Base-by-base conservation (phyloP, 768 basidiomycete genomes). In the Russula griseocarnosa region DNA sequence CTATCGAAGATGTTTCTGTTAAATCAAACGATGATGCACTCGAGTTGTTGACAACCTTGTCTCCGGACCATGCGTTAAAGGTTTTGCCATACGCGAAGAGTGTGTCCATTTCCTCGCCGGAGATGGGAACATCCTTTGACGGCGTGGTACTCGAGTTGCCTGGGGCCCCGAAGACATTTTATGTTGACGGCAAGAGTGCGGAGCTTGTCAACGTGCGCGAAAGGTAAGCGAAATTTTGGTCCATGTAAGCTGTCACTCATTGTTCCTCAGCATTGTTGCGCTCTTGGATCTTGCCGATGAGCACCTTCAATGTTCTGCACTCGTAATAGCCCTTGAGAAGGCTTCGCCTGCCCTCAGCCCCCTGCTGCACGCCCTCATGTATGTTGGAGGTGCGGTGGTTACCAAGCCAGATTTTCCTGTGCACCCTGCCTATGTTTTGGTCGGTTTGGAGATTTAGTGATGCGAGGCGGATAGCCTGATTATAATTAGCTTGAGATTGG, bases 211-310 rank as follows among this genome's bases (percentile, higher is more conserved):
- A 84, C 72, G 78, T 94, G 50, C 82, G 91, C 67, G 91, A 94
- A 80, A 92, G 92, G 90, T 91, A 69, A 47, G 75, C 44, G 20
- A 36, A 36, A 10, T 54, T 61, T 56, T 61, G 49, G 56, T 54
- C 38, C 38, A 57, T 22, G 42, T 32, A 22, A 46, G 56, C 50
- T 56, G 40, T 62, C 54, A 22, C 20, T 58, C n/a, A 16, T 38
- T 51, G 55, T 42, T 60, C 63, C 50, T 3, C 68, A 93, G 90
- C 72, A 86, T 94, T 70, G 90, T 94, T 36, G 90, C 90, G 51
- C 80, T 95, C 49, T 79, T 95, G 70, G 93, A 95, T 71, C 80
- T 94, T 36, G 92, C 93, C 59, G 90, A 92, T 74, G 93, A 94
- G 74, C 85, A 82, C 61, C 79, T 95, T 49, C 81, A 81, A 69